phyloP scores from a whole-genome alignment of 2,329 filamentous ascomycete species.

The Fusarium nodosum region DNA sequence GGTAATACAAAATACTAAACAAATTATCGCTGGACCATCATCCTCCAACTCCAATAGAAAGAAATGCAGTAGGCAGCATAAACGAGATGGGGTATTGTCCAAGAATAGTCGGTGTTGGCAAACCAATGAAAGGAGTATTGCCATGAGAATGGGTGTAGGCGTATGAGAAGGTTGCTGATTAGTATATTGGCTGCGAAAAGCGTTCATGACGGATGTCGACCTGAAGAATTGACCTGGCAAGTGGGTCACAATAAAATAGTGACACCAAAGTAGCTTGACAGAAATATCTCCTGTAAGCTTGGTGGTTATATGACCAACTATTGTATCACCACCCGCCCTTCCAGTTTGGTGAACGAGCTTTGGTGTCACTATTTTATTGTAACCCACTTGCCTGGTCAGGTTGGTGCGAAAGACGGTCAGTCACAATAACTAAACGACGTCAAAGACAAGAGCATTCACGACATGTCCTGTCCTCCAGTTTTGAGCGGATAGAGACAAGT shows the following conservation, averaged over 20 bases:
- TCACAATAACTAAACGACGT: slow-evolving; percentile 56
- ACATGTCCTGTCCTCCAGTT: slow-evolving; percentile 83
- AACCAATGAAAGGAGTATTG: slow-evolving; percentile 16
- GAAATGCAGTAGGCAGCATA: slow-evolving; percentile 13
- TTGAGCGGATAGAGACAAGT: slow-evolving; percentile 73
- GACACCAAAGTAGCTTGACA: no score
- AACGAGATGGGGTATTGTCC: slow-evolving; percentile 50
- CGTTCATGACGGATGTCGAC: neutral
- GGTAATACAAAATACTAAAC: slow-evolving; percentile 20
- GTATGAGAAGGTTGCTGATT: neutral
- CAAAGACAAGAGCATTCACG: slow-evolving; percentile 80
- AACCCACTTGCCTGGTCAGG: no score
- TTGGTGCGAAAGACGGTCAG: neutral
- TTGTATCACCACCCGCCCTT: no score
- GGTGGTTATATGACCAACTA: no score
- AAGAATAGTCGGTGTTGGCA: slow-evolving; percentile 31
- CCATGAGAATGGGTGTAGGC: slow-evolving; percentile 14
- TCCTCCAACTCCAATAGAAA: slow-evolving; percentile 35
- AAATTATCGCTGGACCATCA: slow-evolving; percentile 37
- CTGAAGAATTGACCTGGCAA: neutral
- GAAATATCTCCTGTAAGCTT: no score
- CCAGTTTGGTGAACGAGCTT: no score
- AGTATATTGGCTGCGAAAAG: neutral
- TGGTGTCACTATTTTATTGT: no score
- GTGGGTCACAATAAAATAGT: no score